A percentile compares a stretch with the other conserved stretches of the same genome.
phyloP scores from a whole-genome alignment of 805 yeast species.

The Tetrapisispora taiwanensis region DNA sequence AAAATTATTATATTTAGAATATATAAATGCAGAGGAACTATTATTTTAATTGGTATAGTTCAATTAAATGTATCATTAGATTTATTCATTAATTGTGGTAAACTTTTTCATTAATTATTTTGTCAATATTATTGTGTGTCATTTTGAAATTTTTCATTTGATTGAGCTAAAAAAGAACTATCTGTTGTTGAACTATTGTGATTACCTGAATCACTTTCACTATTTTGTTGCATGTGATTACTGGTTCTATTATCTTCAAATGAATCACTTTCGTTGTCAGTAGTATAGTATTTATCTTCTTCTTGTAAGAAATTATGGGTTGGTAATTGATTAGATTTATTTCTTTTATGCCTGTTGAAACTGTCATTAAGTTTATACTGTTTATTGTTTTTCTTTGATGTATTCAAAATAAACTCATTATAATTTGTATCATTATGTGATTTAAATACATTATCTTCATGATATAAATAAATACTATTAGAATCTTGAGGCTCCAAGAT shows the following conservation, averaged over 20 bases:
- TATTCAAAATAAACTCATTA: not conserved
- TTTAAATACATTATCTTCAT: conserved; percentile 4
- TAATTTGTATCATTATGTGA: not conserved
- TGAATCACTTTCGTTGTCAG: not conserved
- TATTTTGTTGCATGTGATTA: not conserved
- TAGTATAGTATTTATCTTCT: conserved; percentile 11
- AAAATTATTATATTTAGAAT: no score
- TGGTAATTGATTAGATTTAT: not conserved
- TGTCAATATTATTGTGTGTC: not conserved
- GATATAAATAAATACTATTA: conserved; percentile 2
- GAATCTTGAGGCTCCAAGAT: not conserved
- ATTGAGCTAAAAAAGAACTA: not conserved
- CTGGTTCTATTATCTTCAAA: not conserved
- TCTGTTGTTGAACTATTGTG: not conserved
- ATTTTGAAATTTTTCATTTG: not conserved
- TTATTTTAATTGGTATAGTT: no score
- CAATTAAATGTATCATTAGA: no score
- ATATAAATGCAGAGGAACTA: not conserved
- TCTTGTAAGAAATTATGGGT: conserved; percentile 10
- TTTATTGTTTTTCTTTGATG: not conserved
- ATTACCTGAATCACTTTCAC: not conserved
- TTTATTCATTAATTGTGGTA: no score
- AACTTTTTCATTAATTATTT: no score
- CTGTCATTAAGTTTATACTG: not conserved
- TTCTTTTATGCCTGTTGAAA: not conserved